Percentiles rank a stretch among this genome's conserved stretches.
Evolutionary conservation across 768 basidiomycete genomes (phyloP).

Genomic region (Tulasnella sp.): DNA sequence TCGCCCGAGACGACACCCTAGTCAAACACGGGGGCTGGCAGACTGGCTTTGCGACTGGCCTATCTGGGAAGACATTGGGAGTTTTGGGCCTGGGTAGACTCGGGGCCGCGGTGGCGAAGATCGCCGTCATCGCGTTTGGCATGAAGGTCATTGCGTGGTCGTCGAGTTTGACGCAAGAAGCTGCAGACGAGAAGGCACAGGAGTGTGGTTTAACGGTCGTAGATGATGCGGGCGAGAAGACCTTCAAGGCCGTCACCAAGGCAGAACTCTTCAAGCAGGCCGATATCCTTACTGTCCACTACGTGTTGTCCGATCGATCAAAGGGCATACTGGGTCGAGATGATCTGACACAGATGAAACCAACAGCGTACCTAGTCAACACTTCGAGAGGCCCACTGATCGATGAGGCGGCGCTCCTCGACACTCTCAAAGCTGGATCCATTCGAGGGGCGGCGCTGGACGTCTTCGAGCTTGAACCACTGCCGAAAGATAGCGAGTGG

Average conservation of each 20-base stretch:
- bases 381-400: constrained; percentile 57
- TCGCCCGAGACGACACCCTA: constrained; percentile 41
- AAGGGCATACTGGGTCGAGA: constrained; percentile 37
- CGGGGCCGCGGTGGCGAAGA: constrained; percentile 43
- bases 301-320: constrained; percentile 45
- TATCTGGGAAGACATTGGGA: constrained; percentile 47
- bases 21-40: constrained; percentile 47
- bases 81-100: constrained; percentile 52
- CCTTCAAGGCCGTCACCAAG: constrained; percentile 33
- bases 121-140: constrained; percentile 36
- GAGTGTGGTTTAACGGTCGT: too few species aligned
- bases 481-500: constrained; percentile 46
- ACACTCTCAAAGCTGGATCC: constrained; percentile 34
- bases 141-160: constrained; percentile 58
- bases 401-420: constrained; percentile 45
- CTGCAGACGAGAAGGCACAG: constrained; percentile 30
- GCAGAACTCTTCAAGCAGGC: constrained; percentile 42
- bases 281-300: constrained; percentile 52
- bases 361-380: constrained; percentile 51
- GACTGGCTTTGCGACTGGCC: constrained; percentile 38
- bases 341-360: constrained; percentile 47
- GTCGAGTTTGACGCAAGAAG: constrained; percentile 48
- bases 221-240: constrained; percentile 38
- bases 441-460: constrained; percentile 56
- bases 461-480: constrained; percentile 57